Conservation (phyloP, 768 basidiomycete genomes). For the Collybia nuda region DNA sequence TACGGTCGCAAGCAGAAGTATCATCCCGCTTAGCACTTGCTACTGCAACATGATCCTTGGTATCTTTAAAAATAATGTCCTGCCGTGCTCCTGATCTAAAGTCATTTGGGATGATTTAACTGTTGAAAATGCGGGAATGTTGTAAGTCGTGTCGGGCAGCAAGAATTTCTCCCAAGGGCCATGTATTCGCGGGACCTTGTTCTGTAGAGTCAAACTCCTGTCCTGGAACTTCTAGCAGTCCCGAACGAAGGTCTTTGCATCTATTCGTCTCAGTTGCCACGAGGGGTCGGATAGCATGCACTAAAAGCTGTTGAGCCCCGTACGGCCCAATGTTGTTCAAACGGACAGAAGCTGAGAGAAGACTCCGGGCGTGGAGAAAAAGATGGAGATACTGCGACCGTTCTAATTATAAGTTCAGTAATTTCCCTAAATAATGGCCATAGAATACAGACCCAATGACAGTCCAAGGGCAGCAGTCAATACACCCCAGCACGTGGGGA, state of each 20-base stretch:
- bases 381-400: constrained; percentile 85
- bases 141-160: constrained; percentile 89
- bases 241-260: constrained; percentile 51
- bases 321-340: constrained; percentile 94
- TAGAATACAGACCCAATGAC: constrained; percentile 52
- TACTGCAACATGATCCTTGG: constrained; percentile 37
- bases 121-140: constrained; percentile 97
- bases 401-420: constrained; percentile 42
- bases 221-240: constrained; percentile 27
- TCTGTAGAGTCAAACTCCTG: constrained; percentile 37
- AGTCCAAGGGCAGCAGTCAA: constrained; percentile 77
- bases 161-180: constrained; percentile 95
- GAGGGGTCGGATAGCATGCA: constrained; percentile 69
- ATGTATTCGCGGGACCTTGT: constrained; percentile 81
- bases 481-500: constrained; percentile 90
- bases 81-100: constrained; percentile 2
- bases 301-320: constrained; percentile 81
- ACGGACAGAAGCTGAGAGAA: constrained; percentile 90
- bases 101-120: constrained; percentile 32
- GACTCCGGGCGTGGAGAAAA: constrained; percentile 87
- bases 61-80: constrained; percentile 5
- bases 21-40: constrained; percentile 84
- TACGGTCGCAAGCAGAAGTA: constrained; percentile 91
- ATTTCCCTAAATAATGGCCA: neutral
- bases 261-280: constrained; percentile 53